A percentile compares a stretch with the other conserved stretches of the same genome.
These are phyloP conservation scores for Podaxis rugospora DNA, from an alignment of 768 basidiomycete genomes.

Conservation along the genomic window DNA sequence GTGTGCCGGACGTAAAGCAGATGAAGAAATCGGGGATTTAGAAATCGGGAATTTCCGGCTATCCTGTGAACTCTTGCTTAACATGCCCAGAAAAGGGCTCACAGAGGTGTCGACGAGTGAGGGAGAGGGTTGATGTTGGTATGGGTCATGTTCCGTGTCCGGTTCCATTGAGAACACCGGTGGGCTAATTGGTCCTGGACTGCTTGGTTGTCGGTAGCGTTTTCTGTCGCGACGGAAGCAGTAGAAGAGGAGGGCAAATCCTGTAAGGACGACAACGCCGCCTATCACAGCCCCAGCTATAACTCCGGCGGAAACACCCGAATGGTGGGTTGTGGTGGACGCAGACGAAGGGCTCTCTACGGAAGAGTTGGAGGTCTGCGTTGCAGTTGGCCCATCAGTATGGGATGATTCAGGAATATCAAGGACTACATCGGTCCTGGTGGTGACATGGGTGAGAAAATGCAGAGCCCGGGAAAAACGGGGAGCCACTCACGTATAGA, in stretches of 20 bases:
- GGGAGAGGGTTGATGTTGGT: background rate
- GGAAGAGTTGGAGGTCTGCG: background rate
- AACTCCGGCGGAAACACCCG: background rate
- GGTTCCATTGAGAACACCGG: background rate
- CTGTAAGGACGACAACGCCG: background rate
- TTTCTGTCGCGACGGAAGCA: slow-evolving; percentile 4
- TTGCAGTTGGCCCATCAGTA: background rate
- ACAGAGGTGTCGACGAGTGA: background rate
- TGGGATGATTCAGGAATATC: background rate
- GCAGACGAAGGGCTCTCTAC: background rate
- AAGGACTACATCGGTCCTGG: slow-evolving; percentile 2
- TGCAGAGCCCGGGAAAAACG: background rate
- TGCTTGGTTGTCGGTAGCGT: background rate
- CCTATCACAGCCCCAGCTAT: slow-evolving; percentile 9
- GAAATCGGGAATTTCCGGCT: background rate
- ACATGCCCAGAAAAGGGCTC: too few relatives aligned
- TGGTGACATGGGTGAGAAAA: background rate
- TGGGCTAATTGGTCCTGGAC: background rate
- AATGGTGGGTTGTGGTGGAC: background rate
- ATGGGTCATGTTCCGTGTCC: background rate
- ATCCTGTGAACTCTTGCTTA: background rate
- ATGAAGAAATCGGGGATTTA: background rate
- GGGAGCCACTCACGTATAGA: slow-evolving; percentile 13
- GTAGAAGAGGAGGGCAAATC: slow-evolving; percentile 2
- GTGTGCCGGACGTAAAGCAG: background rate